A percentile compares a stretch with the other conserved stretches of the same genome.
phyloP scores from a whole-genome alignment of 2,329 filamentous ascomycete species.

The Aspergillus awamori region DNA sequence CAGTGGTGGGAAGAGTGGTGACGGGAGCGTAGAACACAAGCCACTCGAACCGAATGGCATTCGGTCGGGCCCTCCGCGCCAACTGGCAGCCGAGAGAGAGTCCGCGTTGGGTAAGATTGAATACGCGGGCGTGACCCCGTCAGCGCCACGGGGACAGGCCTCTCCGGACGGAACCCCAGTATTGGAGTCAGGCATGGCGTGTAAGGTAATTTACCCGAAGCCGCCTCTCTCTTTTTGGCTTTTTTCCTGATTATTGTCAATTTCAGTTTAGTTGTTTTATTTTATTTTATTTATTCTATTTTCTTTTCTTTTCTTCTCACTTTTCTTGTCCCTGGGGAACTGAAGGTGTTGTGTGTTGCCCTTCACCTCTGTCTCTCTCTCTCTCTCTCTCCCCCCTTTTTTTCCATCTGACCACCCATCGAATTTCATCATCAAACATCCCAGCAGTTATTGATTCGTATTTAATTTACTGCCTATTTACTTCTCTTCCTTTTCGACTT shows the following conservation, averaged over 20 bases:
- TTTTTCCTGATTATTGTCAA: not conserved
- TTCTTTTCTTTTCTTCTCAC: not conserved
- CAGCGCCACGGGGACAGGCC: not conserved
- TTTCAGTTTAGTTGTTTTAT: no score
- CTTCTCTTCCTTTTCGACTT: not conserved
- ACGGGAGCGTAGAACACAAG: not conserved
- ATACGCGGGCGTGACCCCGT: slow-evolving; percentile 2
- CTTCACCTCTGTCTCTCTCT: not conserved
- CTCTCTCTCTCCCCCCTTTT: not conserved
- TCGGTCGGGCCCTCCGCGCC: slow-evolving; percentile 2
- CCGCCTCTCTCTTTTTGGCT: not conserved
- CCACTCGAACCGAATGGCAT: not conserved
- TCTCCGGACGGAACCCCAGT: slow-evolving; percentile 4
- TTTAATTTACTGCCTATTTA: not conserved
- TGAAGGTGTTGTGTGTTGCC: no score
- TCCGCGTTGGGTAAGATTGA: not conserved
- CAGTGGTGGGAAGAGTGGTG: not conserved
- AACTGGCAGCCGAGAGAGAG: not conserved
- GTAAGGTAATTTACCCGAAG: slow-evolving; percentile 21
- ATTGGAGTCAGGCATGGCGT: not conserved
- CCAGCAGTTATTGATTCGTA: no score
- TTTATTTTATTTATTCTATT: no score
- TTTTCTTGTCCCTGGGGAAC: not conserved
- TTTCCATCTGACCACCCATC: not conserved
- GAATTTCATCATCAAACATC: no score